Evolutionary conservation across 2,329 filamentous ascomycete genomes (phyloP).

Genomic region (Aspergillus costaricaensis): DNA sequence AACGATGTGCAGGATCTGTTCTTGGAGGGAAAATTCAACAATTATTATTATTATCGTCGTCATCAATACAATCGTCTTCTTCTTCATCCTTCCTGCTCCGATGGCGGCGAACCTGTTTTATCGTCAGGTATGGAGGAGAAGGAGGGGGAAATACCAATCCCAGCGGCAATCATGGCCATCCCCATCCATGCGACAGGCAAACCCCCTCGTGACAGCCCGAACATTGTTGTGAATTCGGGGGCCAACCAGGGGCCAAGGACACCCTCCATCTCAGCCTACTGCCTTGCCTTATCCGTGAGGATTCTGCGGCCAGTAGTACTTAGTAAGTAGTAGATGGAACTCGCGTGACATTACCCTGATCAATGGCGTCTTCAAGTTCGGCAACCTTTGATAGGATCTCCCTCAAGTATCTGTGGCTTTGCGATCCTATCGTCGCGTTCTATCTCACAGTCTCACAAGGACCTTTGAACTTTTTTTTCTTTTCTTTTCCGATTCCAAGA

Average conservation of each 20-base stretch:
- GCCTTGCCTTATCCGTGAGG: not conserved
- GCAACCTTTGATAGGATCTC: not conserved
- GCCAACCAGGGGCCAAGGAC: conserved; percentile 16
- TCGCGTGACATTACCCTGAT: not conserved
- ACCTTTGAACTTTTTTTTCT: too few species aligned
- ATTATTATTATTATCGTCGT: not conserved
- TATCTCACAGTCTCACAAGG: too few species aligned
- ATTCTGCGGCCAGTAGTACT: not conserved
- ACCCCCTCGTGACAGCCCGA: conserved; percentile 16
- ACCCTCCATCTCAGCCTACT: conserved; percentile 13
- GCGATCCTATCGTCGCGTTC: not conserved
- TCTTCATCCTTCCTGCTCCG: not conserved
- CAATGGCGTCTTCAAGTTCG: not conserved
- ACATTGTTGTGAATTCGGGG: conserved; percentile 1
- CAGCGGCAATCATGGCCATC: not conserved
- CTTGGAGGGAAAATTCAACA: not conserved
- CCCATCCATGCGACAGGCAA: conserved; percentile 18
- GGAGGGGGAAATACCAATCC: not conserved
- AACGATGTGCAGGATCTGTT: not conserved
- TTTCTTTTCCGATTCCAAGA: too few species aligned
- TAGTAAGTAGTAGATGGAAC: not conserved
- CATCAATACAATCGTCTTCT: not conserved
- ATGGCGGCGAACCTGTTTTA: not conserved
- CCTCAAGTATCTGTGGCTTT: not conserved
- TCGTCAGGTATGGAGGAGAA: not conserved